Evolutionary conservation across 805 yeast genomes (phyloP).

Genomic region (Kuraishia ogatae): DNA sequence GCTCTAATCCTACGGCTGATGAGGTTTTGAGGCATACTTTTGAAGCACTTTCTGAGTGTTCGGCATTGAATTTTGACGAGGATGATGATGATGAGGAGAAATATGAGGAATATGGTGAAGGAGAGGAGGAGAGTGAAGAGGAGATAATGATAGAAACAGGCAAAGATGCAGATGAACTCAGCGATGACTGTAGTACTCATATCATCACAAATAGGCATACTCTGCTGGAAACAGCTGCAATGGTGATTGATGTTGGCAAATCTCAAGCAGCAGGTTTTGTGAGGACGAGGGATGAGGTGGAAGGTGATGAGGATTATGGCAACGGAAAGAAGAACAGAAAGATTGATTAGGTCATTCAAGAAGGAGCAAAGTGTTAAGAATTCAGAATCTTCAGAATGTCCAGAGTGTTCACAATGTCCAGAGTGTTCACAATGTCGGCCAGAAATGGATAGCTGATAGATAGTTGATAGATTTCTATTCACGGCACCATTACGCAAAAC

Average conservation of each 20-base stretch:
- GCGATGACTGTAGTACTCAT: conserved; percentile 19
- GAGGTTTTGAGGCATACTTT: conserved; percentile 13
- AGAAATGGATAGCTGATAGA: too few species aligned
- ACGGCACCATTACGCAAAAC: too few species aligned
- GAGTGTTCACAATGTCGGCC: too few species aligned
- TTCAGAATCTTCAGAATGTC: too few species aligned
- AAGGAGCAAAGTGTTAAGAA: too few species aligned
- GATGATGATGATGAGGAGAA: conserved; percentile 6
- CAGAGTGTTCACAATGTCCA: too few species aligned
- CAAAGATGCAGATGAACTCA: conserved; percentile 20
- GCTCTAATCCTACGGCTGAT: neutral
- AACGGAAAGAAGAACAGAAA: neutral
- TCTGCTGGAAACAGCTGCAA: conserved; percentile 20
- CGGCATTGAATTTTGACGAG: conserved; percentile 27
- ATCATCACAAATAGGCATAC: conserved; percentile 11
- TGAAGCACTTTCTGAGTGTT: conserved; percentile 27
- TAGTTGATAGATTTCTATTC: too few species aligned
- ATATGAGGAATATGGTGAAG: neutral
- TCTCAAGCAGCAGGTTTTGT: conserved; percentile 9
- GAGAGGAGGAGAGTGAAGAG: neutral
- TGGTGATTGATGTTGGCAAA: conserved; percentile 12
- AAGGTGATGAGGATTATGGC: conserved; percentile 5
- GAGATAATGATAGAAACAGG: conserved; percentile 4
- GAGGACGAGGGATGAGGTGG: conserved; percentile 12
- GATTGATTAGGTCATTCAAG: too few species aligned